phyloP scores from a whole-genome alignment of 139 green algal species.

The Zygnema cylindricum region DNA sequence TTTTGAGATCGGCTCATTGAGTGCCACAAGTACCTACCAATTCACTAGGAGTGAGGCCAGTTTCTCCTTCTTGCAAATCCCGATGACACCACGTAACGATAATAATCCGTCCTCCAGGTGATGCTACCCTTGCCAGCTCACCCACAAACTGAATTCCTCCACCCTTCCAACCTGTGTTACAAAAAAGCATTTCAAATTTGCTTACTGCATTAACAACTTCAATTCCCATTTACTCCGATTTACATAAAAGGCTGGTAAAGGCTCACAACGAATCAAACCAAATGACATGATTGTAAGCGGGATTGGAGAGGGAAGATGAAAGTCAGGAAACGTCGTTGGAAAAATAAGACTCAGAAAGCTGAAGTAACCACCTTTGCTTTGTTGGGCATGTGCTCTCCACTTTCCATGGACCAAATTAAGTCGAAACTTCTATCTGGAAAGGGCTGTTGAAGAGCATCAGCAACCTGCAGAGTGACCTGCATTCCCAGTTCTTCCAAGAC shows the following conservation, averaged over 20 bases:
- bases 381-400: slow-evolving; percentile 98
- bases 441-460: slow-evolving; percentile 91
- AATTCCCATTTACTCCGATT: neutral
- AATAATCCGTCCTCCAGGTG: slow-evolving; percentile 78
- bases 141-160: slow-evolving; percentile 90
- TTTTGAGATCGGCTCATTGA: too few relatives aligned
- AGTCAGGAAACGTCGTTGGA: too few relatives aligned
- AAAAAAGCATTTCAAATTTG: too few relatives aligned
- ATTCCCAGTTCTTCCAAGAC: neutral
- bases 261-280: too few relatives aligned
- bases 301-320: too few relatives aligned
- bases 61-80: slow-evolving; percentile 66
- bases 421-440: slow-evolving; percentile 90
- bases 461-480: slow-evolving; percentile 77
- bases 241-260: too few relatives aligned
- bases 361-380: slow-evolving; percentile 79
- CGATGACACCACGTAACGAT: slow-evolving; percentile 93
- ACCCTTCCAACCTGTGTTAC: too few relatives aligned
- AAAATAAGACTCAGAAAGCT: too few relatives aligned
- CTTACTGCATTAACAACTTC: too few relatives aligned
- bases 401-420: slow-evolving; percentile 97
- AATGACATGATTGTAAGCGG: too few relatives aligned
- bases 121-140: slow-evolving; percentile 88
- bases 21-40: slow-evolving; percentile 24
- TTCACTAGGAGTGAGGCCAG: slow-evolving; percentile 1